Conservation (phyloP, 2,329 filamentous ascomycete species). For the Cryphonectria radicalis region DNA sequence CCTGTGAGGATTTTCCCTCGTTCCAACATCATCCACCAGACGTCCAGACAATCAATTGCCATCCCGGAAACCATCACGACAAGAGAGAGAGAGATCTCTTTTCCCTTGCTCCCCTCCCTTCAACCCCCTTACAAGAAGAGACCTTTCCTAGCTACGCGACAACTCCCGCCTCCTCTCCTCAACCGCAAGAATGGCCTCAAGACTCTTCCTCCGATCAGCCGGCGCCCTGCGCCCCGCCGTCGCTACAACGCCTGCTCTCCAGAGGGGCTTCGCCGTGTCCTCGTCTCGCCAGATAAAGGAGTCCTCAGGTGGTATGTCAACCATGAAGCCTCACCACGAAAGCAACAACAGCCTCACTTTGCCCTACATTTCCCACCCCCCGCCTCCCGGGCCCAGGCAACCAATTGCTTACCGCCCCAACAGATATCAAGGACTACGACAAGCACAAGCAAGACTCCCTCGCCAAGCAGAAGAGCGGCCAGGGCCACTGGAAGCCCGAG, state of each 20-base stretch:
- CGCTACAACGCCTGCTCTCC: constrained; percentile 10
- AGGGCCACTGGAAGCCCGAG: constrained; percentile 76
- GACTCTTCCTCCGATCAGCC: constrained; percentile 21
- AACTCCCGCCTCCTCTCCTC: neutral
- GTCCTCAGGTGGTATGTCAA: constrained; percentile 24
- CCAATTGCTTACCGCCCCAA: neutral
- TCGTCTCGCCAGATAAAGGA: constrained; percentile 28
- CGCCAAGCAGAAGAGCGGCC: constrained; percentile 70
- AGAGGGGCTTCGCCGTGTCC: constrained; percentile 24
- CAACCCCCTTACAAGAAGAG: neutral
- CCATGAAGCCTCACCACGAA: neutral
- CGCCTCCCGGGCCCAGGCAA: neutral
- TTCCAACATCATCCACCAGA: neutral
- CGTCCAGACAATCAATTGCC: neutral
- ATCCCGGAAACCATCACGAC: neutral
- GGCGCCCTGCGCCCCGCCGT: constrained; percentile 22
- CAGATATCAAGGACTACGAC: constrained; percentile 48
- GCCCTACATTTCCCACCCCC: neutral
- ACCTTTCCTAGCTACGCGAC: neutral
- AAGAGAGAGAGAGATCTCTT: neutral
- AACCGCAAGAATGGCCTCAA: constrained; percentile 26
- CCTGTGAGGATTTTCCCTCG: neutral
- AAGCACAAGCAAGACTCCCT: constrained; percentile 65
- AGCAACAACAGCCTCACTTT: too few relatives aligned
- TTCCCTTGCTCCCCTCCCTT: neutral